A percentile compares a stretch with the other conserved stretches of the same genome.
Conservation (phyloP, 768 basidiomycete genomes). For the Boletus tylopilopsis region DNA sequence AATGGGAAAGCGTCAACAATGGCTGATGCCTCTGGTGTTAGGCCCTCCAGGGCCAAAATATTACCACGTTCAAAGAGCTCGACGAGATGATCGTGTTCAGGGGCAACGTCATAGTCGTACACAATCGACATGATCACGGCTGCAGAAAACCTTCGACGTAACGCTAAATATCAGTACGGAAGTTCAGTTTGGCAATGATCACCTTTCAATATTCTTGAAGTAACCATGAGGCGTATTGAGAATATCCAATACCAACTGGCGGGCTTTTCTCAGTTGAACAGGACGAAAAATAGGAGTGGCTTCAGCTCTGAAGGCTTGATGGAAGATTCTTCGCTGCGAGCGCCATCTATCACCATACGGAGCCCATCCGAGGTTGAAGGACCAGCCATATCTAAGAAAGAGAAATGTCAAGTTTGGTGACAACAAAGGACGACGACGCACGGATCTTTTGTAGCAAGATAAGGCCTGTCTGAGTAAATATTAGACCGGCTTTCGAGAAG, state of each 20-base stretch:
- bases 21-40: constrained; percentile 11
- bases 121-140: constrained; percentile 37
- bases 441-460: constrained; percentile 13
- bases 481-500: constrained; percentile 25
- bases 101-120: constrained; percentile 38
- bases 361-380: constrained; percentile 14
- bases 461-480: constrained; percentile 27
- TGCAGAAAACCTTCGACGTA: constrained; percentile 28
- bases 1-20: constrained; percentile 17
- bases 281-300: constrained; percentile 7
- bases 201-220: constrained; percentile 7
- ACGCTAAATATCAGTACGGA: not conserved
- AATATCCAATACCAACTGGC: constrained; percentile 15
- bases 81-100: constrained; percentile 36
- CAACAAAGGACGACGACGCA: not conserved
- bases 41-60: constrained; percentile 2
- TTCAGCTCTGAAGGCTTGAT: constrained; percentile 23
- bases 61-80: constrained; percentile 34
- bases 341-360: constrained; percentile 24
- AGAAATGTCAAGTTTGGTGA: not conserved
- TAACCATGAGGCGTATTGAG: constrained; percentile 5
- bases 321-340: constrained; percentile 19
- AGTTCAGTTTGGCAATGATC: not conserved
- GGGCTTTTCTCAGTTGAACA: constrained; percentile 17
- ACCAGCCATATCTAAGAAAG: constrained; percentile 20